These are phyloP conservation scores for Dactylellina haptotyla DNA, from an alignment of 2,329 filamentous ascomycete species.

Conservation along the genomic window DNA sequence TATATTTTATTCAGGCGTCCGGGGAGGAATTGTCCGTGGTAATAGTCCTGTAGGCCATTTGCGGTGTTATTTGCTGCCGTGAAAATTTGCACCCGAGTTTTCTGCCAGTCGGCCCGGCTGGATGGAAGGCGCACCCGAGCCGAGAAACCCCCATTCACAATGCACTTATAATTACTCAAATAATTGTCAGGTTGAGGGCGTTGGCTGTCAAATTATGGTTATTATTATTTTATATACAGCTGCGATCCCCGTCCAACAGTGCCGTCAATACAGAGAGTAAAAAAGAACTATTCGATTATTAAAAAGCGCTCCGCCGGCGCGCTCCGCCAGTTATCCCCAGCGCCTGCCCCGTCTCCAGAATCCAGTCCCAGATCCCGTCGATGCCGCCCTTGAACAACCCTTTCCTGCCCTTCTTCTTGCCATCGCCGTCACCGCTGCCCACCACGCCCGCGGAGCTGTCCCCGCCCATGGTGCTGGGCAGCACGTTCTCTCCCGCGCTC, in stretches of 20 bases:
- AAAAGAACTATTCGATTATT: too few relatives aligned
- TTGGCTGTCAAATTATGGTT: too few relatives aligned
- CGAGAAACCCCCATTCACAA: not conserved
- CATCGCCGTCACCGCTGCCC: slow-evolving; percentile 44
- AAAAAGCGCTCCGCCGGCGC: slow-evolving; percentile 51
- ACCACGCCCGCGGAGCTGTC: slow-evolving; percentile 62
- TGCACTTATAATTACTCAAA: too few relatives aligned
- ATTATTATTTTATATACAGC: too few relatives aligned
- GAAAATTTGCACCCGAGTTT: too few relatives aligned
- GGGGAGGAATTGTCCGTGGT: too few relatives aligned
- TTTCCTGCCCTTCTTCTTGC: slow-evolving; percentile 67
- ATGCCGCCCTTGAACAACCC: slow-evolving; percentile 75
- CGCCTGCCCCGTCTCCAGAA: slow-evolving; percentile 62
- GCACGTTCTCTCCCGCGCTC: slow-evolving; percentile 91
- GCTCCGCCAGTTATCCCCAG: slow-evolving; percentile 50
- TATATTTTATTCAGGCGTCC: too few relatives aligned
- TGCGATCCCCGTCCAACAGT: too few relatives aligned
- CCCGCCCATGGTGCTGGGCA: slow-evolving; percentile 89
- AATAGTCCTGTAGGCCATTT: too few relatives aligned
- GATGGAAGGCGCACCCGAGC: not conserved
- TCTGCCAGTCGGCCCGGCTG: not conserved
- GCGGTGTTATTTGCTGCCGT: too few relatives aligned
- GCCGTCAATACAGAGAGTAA: too few relatives aligned
- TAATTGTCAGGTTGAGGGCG: too few relatives aligned
- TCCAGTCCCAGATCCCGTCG: slow-evolving; percentile 68